phyloP scores from a whole-genome alignment of 78 protist genomes.

The Paratrimastix pyriformis region DNA sequence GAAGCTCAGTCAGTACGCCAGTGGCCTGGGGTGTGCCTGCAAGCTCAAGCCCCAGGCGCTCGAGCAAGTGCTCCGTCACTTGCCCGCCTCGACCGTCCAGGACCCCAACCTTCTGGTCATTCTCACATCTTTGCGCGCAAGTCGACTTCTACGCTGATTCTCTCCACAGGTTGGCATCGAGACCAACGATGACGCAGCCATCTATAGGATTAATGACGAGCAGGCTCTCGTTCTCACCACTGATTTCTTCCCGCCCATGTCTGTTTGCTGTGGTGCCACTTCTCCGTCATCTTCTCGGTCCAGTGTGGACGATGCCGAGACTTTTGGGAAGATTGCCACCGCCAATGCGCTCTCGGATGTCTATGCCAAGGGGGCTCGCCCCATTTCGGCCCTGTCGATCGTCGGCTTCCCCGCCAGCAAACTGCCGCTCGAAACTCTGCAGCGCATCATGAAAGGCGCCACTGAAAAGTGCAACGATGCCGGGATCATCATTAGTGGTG shows the following conservation, averaged over 20 bases:
- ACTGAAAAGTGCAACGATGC: background rate
- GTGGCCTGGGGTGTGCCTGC: conserved; percentile 31
- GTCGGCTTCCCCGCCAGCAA: background rate
- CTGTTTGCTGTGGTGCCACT: background rate
- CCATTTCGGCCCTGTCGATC: conserved; percentile 5
- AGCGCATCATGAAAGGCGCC: conserved; percentile 24
- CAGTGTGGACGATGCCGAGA: conserved; percentile 20
- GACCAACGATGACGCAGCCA: conserved; percentile 20
- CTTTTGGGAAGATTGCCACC: conserved; percentile 28
- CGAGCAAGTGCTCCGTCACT: background rate
- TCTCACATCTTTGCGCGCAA: background rate
- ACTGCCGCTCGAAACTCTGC: conserved; percentile 1
- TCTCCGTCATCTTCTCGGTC: conserved; percentile 13
- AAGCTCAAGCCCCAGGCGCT: conserved; percentile 14
- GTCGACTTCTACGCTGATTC: background rate
- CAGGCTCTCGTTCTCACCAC: conserved; percentile 11
- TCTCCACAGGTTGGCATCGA: conserved; percentile 22
- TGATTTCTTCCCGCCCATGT: conserved; percentile 12
- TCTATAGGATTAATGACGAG: background rate
- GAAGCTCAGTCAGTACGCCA: conserved; percentile 7
- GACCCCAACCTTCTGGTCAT: background rate
- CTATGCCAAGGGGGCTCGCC: conserved; percentile 35
- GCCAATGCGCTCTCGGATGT: conserved; percentile 40
- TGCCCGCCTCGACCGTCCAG: background rate
- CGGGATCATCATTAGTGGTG: conserved; percentile 27